Evolutionary conservation across 257 asterid genomes (phyloP).

Genomic region (Scutellaria galericulata): DNA sequence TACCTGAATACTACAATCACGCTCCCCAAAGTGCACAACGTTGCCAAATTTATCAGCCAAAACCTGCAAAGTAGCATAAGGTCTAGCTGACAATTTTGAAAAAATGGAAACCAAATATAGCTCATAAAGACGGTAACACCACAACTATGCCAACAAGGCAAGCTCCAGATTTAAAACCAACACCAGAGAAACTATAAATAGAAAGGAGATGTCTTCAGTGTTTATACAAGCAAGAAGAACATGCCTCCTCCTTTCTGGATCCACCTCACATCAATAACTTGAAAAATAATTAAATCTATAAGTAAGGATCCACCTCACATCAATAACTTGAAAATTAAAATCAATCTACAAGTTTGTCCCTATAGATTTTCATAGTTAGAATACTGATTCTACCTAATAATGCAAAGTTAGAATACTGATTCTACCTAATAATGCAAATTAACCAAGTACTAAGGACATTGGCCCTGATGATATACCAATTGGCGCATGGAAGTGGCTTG

Average conservation of each 20-base stretch:
- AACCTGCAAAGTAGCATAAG: constrained; percentile 56
- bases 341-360: background rate
- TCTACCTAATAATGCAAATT: background rate
- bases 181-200: background rate
- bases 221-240: constrained; percentile 1
- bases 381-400: too few relatives aligned
- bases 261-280: too few relatives aligned
- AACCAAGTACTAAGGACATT: background rate
- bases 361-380: background rate
- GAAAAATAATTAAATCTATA: too few relatives aligned
- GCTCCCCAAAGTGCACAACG: constrained; percentile 98
- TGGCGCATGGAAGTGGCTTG: too few relatives aligned
- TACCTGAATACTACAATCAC: constrained; percentile 99
- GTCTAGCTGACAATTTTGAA: background rate
- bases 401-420: background rate
- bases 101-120: background rate
- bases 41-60: constrained; percentile 91
- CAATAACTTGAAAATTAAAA: background rate
- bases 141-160: background rate
- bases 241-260: background rate
- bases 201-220: background rate
- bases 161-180: background rate
- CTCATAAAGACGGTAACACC: background rate
- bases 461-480: too few relatives aligned
- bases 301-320: too few relatives aligned